Evolutionary conservation across 495 filamentous ascomycete genomes (phyloP).

Genomic region (Collariella sp.): DNA sequence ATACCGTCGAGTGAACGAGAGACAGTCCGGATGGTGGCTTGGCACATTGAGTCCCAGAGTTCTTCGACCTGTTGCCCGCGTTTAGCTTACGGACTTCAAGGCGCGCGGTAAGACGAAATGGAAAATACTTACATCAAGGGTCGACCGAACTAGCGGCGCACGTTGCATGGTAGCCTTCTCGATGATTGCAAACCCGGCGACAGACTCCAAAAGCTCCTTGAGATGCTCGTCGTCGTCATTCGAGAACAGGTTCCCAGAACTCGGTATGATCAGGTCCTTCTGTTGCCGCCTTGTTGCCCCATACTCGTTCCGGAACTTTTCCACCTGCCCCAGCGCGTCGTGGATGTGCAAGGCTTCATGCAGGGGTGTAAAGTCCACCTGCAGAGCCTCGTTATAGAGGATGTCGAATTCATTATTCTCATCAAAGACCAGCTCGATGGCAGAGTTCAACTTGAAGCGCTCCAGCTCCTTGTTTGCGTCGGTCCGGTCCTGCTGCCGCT

Average conservation of each 20-base stretch:
- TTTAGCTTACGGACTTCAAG: too few relatives aligned
- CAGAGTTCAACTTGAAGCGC: slow-evolving; percentile 87
- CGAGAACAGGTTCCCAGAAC: slow-evolving; percentile 61
- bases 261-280: slow-evolving; percentile 79
- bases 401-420: slow-evolving; percentile 93
- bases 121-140: slow-evolving; percentile 58
- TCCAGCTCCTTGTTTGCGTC: slow-evolving; percentile 61
- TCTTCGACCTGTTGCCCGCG: slow-evolving; percentile 64
- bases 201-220: slow-evolving; percentile 80
- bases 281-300: slow-evolving; percentile 80
- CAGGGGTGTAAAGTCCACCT: slow-evolving; percentile 88
- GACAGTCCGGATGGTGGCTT: slow-evolving; percentile 71
- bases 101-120: background rate
- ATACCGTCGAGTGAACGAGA: slow-evolving; percentile 66
- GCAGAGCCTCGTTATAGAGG: slow-evolving; percentile 84
- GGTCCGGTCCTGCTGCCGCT: slow-evolving; percentile 70
- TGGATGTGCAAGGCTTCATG: slow-evolving; percentile 97
- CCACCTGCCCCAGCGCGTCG: slow-evolving; percentile 83
- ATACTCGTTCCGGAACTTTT: slow-evolving; percentile 85
- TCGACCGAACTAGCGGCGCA: slow-evolving; percentile 69
- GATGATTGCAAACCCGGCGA: slow-evolving; percentile 94
- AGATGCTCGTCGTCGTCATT: slow-evolving; percentile 61
- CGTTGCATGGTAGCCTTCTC: slow-evolving; percentile 89
- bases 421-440: slow-evolving; percentile 90
- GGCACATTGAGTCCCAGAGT: slow-evolving; percentile 97